phyloP scores from a whole-genome alignment of 768 basidiomycete genomes.

The Trametes villosa region DNA sequence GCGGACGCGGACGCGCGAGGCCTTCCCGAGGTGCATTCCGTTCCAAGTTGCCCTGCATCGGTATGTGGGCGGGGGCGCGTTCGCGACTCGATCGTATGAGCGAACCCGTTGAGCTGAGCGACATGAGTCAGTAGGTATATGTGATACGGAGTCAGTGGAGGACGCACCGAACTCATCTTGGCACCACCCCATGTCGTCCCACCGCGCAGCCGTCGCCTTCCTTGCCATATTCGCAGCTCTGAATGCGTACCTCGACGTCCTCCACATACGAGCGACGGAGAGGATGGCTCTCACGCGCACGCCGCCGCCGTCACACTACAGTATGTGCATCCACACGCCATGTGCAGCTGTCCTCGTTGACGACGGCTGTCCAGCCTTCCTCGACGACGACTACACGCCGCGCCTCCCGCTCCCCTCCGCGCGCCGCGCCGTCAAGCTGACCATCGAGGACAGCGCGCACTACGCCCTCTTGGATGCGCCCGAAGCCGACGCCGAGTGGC shows the following conservation, averaged over 20 bases:
- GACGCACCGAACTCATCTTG: neutral
- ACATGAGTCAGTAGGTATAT: neutral
- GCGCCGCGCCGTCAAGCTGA: slow-evolving; percentile 23
- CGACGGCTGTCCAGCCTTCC: slow-evolving; percentile 8
- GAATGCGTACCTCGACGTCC: slow-evolving; percentile 14
- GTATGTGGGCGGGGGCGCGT: neutral
- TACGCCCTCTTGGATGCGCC: slow-evolving; percentile 32
- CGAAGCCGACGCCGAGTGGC: slow-evolving; percentile 38
- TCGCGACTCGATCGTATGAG: neutral
- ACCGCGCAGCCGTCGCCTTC: neutral
- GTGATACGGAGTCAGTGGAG: neutral
- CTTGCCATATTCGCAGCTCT: slow-evolving; percentile 4
- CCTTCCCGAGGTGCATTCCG: neutral
- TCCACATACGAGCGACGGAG: slow-evolving; percentile 13
- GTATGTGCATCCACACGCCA: slow-evolving; percentile 1
- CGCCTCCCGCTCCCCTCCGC: slow-evolving; percentile 28
- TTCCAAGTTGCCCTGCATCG: neutral
- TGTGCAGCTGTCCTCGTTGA: neutral
- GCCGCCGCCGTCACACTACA: slow-evolving; percentile 9
- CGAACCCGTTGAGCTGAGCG: neutral
- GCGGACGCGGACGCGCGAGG: neutral
- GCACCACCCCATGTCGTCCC: slow-evolving; percentile 14
- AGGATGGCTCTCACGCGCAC: slow-evolving; percentile 6
- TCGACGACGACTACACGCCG: slow-evolving; percentile 25
- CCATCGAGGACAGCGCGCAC: slow-evolving; percentile 38